phyloP scores from a whole-genome alignment of 768 basidiomycete species.

The Pleurotus tuoliensis region DNA sequence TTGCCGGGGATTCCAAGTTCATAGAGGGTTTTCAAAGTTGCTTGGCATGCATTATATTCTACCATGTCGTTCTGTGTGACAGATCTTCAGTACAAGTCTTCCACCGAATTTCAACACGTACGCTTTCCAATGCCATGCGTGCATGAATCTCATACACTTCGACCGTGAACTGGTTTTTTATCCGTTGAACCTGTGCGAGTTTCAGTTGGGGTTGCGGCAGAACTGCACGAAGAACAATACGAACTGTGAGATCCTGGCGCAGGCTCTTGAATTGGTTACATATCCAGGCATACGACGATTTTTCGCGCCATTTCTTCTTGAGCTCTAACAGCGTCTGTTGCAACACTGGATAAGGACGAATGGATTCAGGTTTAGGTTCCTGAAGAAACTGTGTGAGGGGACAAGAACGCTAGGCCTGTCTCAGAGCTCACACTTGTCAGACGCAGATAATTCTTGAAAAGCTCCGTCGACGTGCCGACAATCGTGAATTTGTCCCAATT shows the following conservation, averaged over 20 bases:
- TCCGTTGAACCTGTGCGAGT: conserved; percentile 82
- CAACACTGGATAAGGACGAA: conserved; percentile 83
- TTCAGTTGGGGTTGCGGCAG: conserved; percentile 7
- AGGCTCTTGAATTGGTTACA: conserved; percentile 98
- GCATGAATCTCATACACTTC: conserved; percentile 98
- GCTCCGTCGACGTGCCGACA: conserved; percentile 81
- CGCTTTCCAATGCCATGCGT: conserved; percentile 91
- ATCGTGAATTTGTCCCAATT: conserved; percentile 97
- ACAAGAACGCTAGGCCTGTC: too few relatives aligned
- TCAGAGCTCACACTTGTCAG: conserved; percentile 70
- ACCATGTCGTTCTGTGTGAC: conserved; percentile 83
- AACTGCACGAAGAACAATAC: conserved; percentile 28
- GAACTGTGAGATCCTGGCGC: conserved; percentile 94
- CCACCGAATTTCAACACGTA: conserved; percentile 26
- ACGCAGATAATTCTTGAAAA: conserved; percentile 96
- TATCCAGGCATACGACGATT: conserved; percentile 78
- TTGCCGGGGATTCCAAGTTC: conserved; percentile 91
- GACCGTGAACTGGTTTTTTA: conserved; percentile 97
- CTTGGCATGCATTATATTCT: conserved; percentile 98
- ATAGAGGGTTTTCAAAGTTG: conserved; percentile 84
- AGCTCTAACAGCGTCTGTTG: conserved; percentile 82
- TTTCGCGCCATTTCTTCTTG: conserved; percentile 85
- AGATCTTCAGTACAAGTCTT: conserved; percentile 8
- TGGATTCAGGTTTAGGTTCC: conserved; percentile 94
- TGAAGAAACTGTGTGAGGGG: conserved; percentile 23